phyloP scores from a whole-genome alignment of 2,329 filamentous ascomycete species.

The Aspergillus costaricaensis region DNA sequence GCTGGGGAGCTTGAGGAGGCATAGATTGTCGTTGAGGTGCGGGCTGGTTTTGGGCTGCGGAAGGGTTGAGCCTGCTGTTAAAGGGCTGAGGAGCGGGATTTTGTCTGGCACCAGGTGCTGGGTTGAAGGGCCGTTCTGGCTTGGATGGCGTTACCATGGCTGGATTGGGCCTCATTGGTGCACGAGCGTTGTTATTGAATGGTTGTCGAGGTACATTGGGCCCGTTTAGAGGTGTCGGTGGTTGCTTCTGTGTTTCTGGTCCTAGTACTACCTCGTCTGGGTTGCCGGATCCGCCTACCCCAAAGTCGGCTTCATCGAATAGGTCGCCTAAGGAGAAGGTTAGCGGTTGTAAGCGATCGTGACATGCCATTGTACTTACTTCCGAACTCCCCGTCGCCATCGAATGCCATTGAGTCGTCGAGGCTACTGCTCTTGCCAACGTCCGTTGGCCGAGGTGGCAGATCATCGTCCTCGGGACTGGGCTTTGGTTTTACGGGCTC shows the following conservation, averaged over 20 bases:
- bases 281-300: conserved; percentile 67
- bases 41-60: conserved; percentile 19
- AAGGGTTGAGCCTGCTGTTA: conserved; percentile 25
- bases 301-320: conserved; percentile 77
- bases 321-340: conserved; percentile 52
- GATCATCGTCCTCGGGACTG: conserved; percentile 49
- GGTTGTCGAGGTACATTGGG: conserved; percentile 26
- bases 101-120: conserved; percentile 22
- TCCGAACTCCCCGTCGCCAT: conserved; percentile 46
- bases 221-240: conserved; percentile 27
- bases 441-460: conserved; percentile 37
- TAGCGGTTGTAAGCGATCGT: conserved; percentile 15
- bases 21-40: conserved; percentile 21
- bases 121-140: conserved; percentile 34
- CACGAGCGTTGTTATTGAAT: conserved; percentile 19
- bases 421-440: conserved; percentile 33
- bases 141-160: conserved; percentile 42
- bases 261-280: conserved; percentile 73
- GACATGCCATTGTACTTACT: conserved; percentile 32
- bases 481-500: conserved; percentile 46
- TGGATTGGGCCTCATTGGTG: conserved; percentile 24
- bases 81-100: conserved; percentile 24
- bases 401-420: conserved; percentile 34
- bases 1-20: conserved; percentile 19
- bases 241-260: conserved; percentile 35